Conservation (phyloP, 495 filamentous ascomycete species). For the Penicillium daleae region DNA sequence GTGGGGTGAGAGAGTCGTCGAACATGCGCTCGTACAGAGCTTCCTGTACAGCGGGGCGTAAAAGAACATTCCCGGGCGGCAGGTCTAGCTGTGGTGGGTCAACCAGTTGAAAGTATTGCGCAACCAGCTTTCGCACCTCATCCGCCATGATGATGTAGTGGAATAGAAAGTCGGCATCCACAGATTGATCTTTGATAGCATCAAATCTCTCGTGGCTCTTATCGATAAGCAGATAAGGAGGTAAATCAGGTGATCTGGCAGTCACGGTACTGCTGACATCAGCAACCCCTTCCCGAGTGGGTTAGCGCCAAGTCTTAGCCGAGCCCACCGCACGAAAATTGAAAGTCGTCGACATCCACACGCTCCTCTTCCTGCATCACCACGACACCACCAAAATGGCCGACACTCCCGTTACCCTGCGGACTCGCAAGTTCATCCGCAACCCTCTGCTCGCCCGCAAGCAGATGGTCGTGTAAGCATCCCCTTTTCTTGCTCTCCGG, state of each 20-base stretch:
- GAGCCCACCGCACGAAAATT: constrained; percentile 51
- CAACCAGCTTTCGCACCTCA: constrained; percentile 33
- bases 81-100: constrained; percentile 59
- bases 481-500: constrained; percentile 19
- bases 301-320: constrained; percentile 45
- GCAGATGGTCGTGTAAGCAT: constrained; percentile 99
- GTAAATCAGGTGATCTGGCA: neutral
- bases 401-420: constrained; percentile 90
- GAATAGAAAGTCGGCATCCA: neutral
- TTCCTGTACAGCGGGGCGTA: constrained; percentile 59
- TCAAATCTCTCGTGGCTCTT: neutral
- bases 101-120: constrained; percentile 70
- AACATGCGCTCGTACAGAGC: constrained; percentile 68
- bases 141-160: constrained; percentile 15
- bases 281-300: constrained; percentile 7
- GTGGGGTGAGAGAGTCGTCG: constrained; percentile 51
- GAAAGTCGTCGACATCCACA: constrained; percentile 39
- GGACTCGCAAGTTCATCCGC: constrained; percentile 99
- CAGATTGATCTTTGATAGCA: neutral
- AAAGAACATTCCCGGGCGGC: constrained; percentile 56
- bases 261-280: constrained; percentile 3
- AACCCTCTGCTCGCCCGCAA: constrained; percentile 97
- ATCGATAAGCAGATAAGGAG: constrained; percentile 19
- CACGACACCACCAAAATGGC: constrained; percentile 72
- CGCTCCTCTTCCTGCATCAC: constrained; percentile 35